These are phyloP conservation scores for Colletotrichum sublineola DNA, from an alignment of 2,329 filamentous ascomycete genomes.

Conservation along the genomic window DNA sequence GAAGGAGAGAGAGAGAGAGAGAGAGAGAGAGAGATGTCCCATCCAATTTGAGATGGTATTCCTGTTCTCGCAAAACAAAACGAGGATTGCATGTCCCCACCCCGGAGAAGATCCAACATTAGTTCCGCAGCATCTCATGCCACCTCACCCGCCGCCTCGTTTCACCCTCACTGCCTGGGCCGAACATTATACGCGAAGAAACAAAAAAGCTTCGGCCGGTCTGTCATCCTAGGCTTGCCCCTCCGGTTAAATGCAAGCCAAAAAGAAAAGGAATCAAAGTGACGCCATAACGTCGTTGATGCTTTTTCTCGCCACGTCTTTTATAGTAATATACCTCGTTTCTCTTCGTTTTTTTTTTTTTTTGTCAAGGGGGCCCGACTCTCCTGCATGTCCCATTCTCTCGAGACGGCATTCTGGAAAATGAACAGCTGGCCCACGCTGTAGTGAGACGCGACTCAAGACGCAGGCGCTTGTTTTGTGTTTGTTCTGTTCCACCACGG, in stretches of 20 bases:
- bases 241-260: background rate
- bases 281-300: background rate
- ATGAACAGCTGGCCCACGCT: conserved; percentile 37
- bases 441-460: conserved; percentile 36
- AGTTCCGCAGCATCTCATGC: conserved; percentile 3
- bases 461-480: conserved; percentile 31
- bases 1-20: background rate
- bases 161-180: conserved; percentile 24
- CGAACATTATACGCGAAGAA: conserved; percentile 13
- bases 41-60: background rate
- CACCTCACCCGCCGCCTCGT: conserved; percentile 4
- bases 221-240: conserved; percentile 2
- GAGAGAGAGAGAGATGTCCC: background rate
- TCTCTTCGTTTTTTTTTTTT: background rate
- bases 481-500: conserved; percentile 23
- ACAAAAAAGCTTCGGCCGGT: conserved; percentile 29
- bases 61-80: conserved; percentile 9
- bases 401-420: conserved; percentile 6
- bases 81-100: background rate
- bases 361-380: conserved; percentile 7
- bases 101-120: conserved; percentile 4
- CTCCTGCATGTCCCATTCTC: conserved; percentile 11
- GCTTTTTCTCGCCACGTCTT: conserved; percentile 3
- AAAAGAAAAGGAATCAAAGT: background rate
- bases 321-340: background rate